phyloP scores from a whole-genome alignment of 2,329 filamentous ascomycete genomes.

The Geoglossum cookeanum region DNA sequence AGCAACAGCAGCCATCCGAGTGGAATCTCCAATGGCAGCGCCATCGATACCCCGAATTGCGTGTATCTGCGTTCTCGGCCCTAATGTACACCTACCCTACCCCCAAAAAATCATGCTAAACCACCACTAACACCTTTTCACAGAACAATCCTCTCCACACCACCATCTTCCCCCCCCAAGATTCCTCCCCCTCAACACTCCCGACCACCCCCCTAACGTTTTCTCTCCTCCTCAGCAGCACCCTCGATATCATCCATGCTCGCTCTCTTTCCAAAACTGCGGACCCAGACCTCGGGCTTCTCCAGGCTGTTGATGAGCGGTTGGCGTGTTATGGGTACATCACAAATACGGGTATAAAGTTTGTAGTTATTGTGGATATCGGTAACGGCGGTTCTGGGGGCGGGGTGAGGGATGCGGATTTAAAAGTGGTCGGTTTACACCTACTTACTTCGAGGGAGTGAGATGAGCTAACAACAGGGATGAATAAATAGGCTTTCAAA shows the following conservation, averaged over 20 bases:
- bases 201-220: slow-evolving; percentile 43
- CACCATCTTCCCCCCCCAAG: neutral
- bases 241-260: slow-evolving; percentile 83
- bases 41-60: neutral
- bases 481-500: slow-evolving; percentile 46
- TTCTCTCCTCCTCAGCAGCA: slow-evolving; percentile 75
- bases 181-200: neutral
- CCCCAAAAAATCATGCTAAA: neutral
- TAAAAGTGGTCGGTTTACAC: slow-evolving; percentile 49
- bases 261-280: slow-evolving; percentile 53
- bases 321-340: slow-evolving; percentile 90
- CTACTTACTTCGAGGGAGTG: neutral
- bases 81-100: neutral
- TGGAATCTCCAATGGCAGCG: too few species aligned
- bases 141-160: neutral
- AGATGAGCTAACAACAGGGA: slow-evolving; percentile 3
- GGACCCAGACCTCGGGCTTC: slow-evolving; percentile 73
- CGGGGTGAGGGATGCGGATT: slow-evolving; percentile 56
- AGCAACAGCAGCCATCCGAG: too few species aligned
- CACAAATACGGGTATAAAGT: slow-evolving; percentile 84
- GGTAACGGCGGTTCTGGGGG: slow-evolving; percentile 6
- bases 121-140: neutral
- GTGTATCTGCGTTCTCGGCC: neutral
- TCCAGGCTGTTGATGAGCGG: slow-evolving; percentile 86
- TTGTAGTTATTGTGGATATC: slow-evolving; percentile 68